A percentile compares a stretch with the other conserved stretches of the same genome.
Conservation (phyloP, 257 asterid species). For the Nicotiana sylvestris region DNA sequence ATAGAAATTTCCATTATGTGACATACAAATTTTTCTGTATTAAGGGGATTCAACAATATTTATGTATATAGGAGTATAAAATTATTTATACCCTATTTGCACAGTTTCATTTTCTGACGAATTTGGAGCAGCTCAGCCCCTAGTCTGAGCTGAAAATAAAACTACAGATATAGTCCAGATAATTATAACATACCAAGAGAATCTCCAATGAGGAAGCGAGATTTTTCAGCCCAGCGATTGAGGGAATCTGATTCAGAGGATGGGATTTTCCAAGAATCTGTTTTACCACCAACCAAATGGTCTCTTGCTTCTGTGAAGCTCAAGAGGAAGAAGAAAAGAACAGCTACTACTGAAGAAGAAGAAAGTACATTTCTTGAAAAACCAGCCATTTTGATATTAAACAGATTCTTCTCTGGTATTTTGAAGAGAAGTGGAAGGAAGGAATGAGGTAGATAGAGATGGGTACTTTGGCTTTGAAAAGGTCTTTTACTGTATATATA, state of each 20-base stretch:
- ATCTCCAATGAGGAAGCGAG: slow-evolving; percentile 70
- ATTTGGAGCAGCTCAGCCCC: no score
- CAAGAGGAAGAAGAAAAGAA: slow-evolving; percentile 14
- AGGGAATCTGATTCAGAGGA: slow-evolving; percentile 44
- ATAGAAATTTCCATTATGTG: no score
- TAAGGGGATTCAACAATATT: no score
- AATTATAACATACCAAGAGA: slow-evolving; percentile 39
- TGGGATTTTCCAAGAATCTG: slow-evolving; percentile 56
- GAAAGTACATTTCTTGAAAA: slow-evolving; percentile 14
- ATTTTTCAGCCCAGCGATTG: slow-evolving; percentile 62
- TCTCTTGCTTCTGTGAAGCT: slow-evolving; percentile 57
- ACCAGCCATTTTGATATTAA: slow-evolving; percentile 15
- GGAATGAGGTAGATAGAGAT: no score
- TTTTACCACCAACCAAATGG: slow-evolving; percentile 52
- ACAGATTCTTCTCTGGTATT: no score
- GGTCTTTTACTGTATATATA: no score
- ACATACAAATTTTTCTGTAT: no score
- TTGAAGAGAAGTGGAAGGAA: no score
- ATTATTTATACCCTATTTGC: no score
- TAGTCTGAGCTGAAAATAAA: not conserved
- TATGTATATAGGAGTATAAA: no score
- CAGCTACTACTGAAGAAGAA: slow-evolving; percentile 14
- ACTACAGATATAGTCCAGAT: not conserved
- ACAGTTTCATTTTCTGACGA: no score
- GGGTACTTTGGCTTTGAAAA: no score